Conservation (phyloP, 2,329 filamentous ascomycete genomes). For the Paecilomyces variotii region DNA sequence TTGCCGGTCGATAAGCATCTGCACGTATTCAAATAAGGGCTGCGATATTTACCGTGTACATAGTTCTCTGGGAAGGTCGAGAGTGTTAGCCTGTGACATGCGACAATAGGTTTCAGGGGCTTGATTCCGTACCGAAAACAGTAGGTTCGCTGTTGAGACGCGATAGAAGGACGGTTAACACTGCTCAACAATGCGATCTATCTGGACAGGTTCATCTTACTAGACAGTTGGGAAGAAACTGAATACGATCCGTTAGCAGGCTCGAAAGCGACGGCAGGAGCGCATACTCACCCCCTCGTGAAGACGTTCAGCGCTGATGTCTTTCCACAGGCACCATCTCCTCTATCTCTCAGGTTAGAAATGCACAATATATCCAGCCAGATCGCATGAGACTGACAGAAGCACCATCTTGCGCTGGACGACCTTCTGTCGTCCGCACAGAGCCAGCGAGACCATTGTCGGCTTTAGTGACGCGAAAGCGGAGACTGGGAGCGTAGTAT, state of each 20-base stretch:
- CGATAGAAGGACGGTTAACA: constrained; percentile 14
- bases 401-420: constrained; percentile 95
- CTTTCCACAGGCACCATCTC: constrained; percentile 94
- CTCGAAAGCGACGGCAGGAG: background rate
- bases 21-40: constrained; percentile 1
- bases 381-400: constrained; percentile 47
- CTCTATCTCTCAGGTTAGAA: constrained; percentile 46
- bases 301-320: constrained; percentile 97
- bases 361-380: constrained; percentile 1
- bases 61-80: constrained; percentile 66
- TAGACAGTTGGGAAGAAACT: constrained; percentile 98
- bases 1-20: constrained; percentile 30
- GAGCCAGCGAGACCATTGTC: constrained; percentile 33
- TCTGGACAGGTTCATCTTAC: constrained; percentile 37
- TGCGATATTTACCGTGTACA: constrained; percentile 66
- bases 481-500: constrained; percentile 2
- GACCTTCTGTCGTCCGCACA: constrained; percentile 69
- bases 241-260: constrained; percentile 8
- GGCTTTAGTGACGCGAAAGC: constrained; percentile 3
- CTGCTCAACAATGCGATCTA: constrained; percentile 1
- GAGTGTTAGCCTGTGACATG: constrained; percentile 18
- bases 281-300: constrained; percentile 73
- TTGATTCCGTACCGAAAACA: constrained; percentile 58
- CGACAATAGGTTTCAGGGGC: background rate
- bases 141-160: constrained; percentile 64